A percentile compares a stretch with the other conserved stretches of the same genome.
Conservation (phyloP, 768 basidiomycete genomes). For the Austroboletus festivus region DNA sequence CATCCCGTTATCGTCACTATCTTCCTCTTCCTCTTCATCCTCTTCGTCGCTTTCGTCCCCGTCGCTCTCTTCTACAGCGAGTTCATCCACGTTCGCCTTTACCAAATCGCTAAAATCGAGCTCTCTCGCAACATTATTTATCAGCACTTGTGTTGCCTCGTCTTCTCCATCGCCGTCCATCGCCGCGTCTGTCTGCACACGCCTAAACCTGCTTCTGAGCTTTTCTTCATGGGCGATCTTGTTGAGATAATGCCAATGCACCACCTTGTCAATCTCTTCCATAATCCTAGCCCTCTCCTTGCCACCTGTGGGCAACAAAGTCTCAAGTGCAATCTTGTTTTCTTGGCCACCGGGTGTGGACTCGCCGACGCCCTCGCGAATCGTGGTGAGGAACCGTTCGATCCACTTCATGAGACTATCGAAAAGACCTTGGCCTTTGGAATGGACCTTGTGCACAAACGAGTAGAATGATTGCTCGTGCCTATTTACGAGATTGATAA, state of each 20-base stretch:
- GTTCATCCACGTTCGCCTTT: constrained; percentile 73
- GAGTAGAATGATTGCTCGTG: constrained; percentile 95
- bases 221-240: constrained; percentile 93
- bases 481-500: constrained; percentile 88
- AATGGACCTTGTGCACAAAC: constrained; percentile 98
- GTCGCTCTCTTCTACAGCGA: constrained; percentile 70
- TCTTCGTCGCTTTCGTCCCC: constrained; percentile 43
- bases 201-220: constrained; percentile 80
- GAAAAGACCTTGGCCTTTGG: constrained; percentile 93
- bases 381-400: constrained; percentile 86
- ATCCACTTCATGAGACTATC: constrained; percentile 95
- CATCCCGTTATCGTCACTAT: constrained; percentile 40
- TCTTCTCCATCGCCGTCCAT: constrained; percentile 66
- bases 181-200: constrained; percentile 42
- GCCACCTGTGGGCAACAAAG: constrained; percentile 80
- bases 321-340: constrained; percentile 71
- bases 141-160: constrained; percentile 75
- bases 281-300: constrained; percentile 74
- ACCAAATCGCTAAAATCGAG: constrained; percentile 80
- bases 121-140: constrained; percentile 78
- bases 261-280: constrained; percentile 83
- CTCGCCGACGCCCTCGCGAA: constrained; percentile 83
- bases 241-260: constrained; percentile 89
- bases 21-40: constrained; percentile 40
- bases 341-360: constrained; percentile 4